These are phyloP conservation scores for Suillus spraguei DNA, from an alignment of 768 basidiomycete genomes.

Conservation along the genomic window DNA sequence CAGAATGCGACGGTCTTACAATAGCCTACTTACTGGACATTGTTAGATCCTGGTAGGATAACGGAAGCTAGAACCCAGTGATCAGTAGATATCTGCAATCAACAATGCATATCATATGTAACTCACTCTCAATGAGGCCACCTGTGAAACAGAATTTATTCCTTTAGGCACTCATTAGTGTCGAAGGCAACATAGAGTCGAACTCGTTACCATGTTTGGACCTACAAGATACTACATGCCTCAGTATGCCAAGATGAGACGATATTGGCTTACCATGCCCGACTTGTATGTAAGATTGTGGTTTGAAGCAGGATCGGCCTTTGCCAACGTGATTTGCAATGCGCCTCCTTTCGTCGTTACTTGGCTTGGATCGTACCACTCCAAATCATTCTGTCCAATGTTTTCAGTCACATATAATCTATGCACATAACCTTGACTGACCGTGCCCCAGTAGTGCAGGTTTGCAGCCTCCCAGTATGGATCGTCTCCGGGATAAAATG, in stretches of 20 bases:
- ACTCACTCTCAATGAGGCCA: constrained; percentile 59
- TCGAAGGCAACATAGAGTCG: not conserved
- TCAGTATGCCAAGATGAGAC: constrained; percentile 33
- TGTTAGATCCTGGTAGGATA: constrained; percentile 44
- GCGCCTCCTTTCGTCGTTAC: constrained; percentile 55
- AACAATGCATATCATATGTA: not conserved
- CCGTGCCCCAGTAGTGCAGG: constrained; percentile 69
- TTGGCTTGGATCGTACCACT: constrained; percentile 61
- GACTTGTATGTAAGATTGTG: constrained; percentile 50
- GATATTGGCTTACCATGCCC: constrained; percentile 35
- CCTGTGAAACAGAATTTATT: constrained; percentile 85
- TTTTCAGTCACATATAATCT: not conserved
- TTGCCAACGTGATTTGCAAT: constrained; percentile 51
- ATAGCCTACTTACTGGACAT: constrained; percentile 31
- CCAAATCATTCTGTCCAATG: constrained; percentile 39
- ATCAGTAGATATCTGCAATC: not conserved
- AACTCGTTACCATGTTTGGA: constrained; percentile 31
- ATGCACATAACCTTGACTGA: constrained; percentile 29
- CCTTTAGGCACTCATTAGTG: constrained; percentile 26
- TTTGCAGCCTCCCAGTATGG: constrained; percentile 59
- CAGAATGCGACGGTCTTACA: not conserved
- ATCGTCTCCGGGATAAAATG: constrained; percentile 72
- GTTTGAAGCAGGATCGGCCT: constrained; percentile 41
- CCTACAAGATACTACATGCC: constrained; percentile 17
- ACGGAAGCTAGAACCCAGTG: constrained; percentile 34